Base-by-base conservation (phyloP, 2,329 filamentous ascomycete species). In the Penicillium brevicompactum region DNA sequence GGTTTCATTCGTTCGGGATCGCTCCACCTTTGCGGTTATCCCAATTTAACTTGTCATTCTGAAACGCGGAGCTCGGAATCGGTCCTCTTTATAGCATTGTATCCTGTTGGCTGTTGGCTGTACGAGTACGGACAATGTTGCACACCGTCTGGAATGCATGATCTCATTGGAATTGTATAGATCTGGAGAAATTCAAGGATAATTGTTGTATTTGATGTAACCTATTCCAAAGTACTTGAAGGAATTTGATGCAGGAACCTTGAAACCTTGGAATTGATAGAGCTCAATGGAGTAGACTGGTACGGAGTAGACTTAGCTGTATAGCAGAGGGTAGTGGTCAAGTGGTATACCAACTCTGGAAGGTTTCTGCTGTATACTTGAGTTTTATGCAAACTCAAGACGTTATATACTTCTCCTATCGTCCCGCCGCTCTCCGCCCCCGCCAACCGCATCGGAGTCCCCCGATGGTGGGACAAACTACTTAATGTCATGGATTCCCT, bases 11-110 rank as follows among this genome's bases (percentile, higher is more conserved):
- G 55, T 53, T 50, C 45, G 44, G 34, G 9, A 41, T 18, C 16
- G 57, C 61, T 64, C 63, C 63, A 66, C 63, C 46, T 51, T 49
- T 46, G 57, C 53, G 63, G 54, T 58, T 59, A 62, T 59, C 60
- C 60, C 57, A 63, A 65, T 65, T 60, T 61, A 55, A 61, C 49
- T 44, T 31, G 48, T n/a, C 40, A 37, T 52, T 49, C 56, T 64
- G 62, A 64, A 63, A 64, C 60, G 46, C 58, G 52, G 34, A 45
- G 53, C 30, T 57, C 54, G 55, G 56, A 44, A 48, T 46, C 44
- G 16, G 32, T 56, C 47, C 58, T 62, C 42, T 46, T 59, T 62
- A 53, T 55, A 62, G 57, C 22, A 42, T n/a, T 24, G 18, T 1
- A 18, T 18, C 18, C 18, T 46, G 13, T n/a, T 5, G 24, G 24